A percentile compares a stretch with the other conserved stretches of the same genome.
Conservation (phyloP, 805 yeast genomes). For the Pichia deserticola region DNA sequence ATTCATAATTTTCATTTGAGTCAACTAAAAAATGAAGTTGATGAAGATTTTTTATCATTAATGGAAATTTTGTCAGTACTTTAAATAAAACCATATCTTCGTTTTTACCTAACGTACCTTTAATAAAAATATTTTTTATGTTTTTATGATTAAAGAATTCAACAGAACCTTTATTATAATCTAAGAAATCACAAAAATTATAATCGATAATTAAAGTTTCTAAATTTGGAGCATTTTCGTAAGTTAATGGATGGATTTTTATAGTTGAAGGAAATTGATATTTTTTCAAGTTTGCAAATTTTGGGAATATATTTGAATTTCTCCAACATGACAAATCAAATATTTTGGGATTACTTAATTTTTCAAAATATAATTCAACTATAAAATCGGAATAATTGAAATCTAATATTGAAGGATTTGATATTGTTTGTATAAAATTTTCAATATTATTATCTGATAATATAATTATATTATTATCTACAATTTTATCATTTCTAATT, state of each 20-base stretch:
- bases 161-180: slow-evolving; percentile 18
- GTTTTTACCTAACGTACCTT: slow-evolving; percentile 25
- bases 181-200: slow-evolving; percentile 24
- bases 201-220: slow-evolving; percentile 19
- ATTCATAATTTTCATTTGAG: slow-evolving; percentile 19
- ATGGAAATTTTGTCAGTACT: slow-evolving; percentile 23
- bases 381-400: slow-evolving; percentile 21
- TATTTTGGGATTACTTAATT: slow-evolving; percentile 7
- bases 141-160: slow-evolving; percentile 19
- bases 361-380: slow-evolving; percentile 20
- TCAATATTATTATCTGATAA: slow-evolving; percentile 6
- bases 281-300: slow-evolving; percentile 13
- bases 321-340: slow-evolving; percentile 23
- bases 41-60: slow-evolving; percentile 17
- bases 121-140: slow-evolving; percentile 17
- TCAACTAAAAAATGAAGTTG: slow-evolving; percentile 22
- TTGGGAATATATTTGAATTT: slow-evolving; percentile 1
- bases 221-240: slow-evolving; percentile 21
- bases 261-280: slow-evolving; percentile 20
- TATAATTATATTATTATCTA: background rate
- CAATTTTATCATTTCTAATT: slow-evolving; percentile 10
- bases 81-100: slow-evolving; percentile 29
- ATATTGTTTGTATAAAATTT: slow-evolving; percentile 15
- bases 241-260: slow-evolving; percentile 19
- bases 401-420: slow-evolving; percentile 12